Conservation (phyloP, 192 early-diverging fungal species). For the Chytriomyces sp. region DNA sequence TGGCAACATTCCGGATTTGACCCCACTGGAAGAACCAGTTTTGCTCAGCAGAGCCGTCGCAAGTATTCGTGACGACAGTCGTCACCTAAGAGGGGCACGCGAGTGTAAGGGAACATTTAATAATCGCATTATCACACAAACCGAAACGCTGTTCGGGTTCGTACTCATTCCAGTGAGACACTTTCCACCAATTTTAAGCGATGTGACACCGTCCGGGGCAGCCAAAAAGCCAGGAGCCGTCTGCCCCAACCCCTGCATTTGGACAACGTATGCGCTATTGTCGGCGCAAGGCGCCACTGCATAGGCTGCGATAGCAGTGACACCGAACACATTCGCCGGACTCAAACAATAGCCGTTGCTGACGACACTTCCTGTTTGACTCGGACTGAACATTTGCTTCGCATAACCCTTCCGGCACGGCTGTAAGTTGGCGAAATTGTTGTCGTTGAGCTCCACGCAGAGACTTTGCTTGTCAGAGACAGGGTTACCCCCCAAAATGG, state of each 20-base stretch:
- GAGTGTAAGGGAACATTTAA: neutral
- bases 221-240: neutral
- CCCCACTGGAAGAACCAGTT: constrained; percentile 30
- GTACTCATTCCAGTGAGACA: constrained; percentile 8
- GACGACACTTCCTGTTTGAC: neutral
- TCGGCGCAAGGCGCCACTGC: neutral
- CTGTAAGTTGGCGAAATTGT: constrained; percentile 2
- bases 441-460: constrained; percentile 12
- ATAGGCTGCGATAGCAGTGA: neutral
- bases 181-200: constrained; percentile 10
- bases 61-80: neutral
- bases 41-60: constrained; percentile 18
- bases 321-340: neutral
- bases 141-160: neutral
- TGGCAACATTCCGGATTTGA: constrained; percentile 26
- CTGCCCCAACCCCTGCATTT: neutral
- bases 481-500: neutral
- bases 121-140: neutral
- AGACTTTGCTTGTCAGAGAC: neutral
- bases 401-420: neutral
- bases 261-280: neutral
- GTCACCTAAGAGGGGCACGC: neutral
- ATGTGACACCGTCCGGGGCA: neutral
- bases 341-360: neutral
- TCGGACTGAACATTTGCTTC: neutral